Conservation (phyloP, 1,284 basidiomycete species). For the Boletus calvinii region DNA sequence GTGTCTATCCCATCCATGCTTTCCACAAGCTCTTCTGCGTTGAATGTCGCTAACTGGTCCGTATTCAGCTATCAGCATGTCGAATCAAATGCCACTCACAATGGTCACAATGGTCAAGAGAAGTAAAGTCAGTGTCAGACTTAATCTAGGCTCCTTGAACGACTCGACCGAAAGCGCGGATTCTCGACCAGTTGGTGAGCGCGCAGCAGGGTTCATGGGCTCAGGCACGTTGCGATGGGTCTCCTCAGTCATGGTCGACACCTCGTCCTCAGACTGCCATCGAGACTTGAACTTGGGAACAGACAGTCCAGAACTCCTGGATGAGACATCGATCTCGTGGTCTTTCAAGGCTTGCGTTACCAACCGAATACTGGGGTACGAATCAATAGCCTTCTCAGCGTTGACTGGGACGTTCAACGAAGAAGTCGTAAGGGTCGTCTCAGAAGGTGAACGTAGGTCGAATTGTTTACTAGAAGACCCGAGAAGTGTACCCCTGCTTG, state of each 20-base stretch:
- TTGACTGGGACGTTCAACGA: conserved; percentile 6
- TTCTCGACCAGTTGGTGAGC: conserved; percentile 18
- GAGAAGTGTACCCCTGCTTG: conserved; percentile 12
- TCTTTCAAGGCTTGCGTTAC: conserved; percentile 18
- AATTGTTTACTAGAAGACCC: conserved; percentile 11
- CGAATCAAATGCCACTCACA: conserved; percentile 40
- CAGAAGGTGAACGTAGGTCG: conserved; percentile 27
- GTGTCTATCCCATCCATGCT: conserved; percentile 67
- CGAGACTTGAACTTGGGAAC: conserved; percentile 5
- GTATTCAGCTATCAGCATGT: conserved; percentile 7
- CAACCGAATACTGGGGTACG: conserved; percentile 25
- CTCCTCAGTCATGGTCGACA: conserved; percentile 7
- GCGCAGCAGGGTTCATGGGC: conserved; percentile 23
- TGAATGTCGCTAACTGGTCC: conserved; percentile 66
- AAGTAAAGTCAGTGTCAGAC: conserved; percentile 55
- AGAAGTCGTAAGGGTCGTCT: conserved; percentile 25
- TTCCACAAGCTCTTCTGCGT: conserved; percentile 84
- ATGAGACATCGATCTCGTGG: not conserved
- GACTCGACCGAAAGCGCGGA: conserved; percentile 22
- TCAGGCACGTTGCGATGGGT: conserved; percentile 13
- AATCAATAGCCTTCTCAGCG: conserved; percentile 9
- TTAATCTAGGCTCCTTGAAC: conserved; percentile 54
- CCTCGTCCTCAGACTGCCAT: conserved; percentile 20
- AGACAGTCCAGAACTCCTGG: conserved; percentile 4
- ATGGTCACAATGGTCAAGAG: conserved; percentile 64